Evolutionary conservation across 225 moss, liverwort and hornwort genomes (phyloP).

Genomic region (Marchantia polymorpha): DNA sequence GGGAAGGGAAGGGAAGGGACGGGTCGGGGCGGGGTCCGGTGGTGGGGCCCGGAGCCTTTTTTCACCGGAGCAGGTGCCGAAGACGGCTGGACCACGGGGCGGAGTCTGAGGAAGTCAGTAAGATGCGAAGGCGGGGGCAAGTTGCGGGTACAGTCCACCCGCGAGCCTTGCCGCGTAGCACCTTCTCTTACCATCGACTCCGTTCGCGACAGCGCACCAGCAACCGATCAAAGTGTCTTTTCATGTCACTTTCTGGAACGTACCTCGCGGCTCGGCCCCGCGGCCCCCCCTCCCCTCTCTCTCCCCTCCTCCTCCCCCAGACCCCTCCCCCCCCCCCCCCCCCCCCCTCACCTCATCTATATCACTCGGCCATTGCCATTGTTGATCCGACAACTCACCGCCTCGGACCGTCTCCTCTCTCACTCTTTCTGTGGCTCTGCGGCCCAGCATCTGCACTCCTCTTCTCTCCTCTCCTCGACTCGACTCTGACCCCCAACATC

Average conservation of each 20-base stretch:
- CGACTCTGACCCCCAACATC: not conserved
- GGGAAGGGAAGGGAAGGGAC: too few relatives aligned
- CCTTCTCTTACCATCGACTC: slow-evolving; percentile 2
- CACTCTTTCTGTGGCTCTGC: too few relatives aligned
- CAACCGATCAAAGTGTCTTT: not conserved
- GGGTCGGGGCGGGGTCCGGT: not conserved
- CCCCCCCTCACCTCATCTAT: not conserved
- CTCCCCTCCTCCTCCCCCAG: too few relatives aligned
- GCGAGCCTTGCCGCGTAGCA: slow-evolving; percentile 4
- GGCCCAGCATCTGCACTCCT: too few relatives aligned
- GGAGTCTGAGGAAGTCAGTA: not conserved
- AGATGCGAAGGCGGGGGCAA: not conserved
- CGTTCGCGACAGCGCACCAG: slow-evolving; percentile 13
- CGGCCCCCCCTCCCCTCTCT: not conserved
- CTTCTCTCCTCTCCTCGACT: not conserved
- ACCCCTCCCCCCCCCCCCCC: too few relatives aligned
- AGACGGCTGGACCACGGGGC: not conserved
- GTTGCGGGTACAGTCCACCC: not conserved
- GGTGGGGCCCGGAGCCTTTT: not conserved
- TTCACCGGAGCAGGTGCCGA: slow-evolving; percentile 5
- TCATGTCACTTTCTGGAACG: not conserved
- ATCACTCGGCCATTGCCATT: not conserved
- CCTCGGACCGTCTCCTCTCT: too few relatives aligned
- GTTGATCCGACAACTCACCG: not conserved
- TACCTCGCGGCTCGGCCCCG: not conserved